Conservation (phyloP, 345 rosid genomes). For the Kandelia obovata region DNA sequence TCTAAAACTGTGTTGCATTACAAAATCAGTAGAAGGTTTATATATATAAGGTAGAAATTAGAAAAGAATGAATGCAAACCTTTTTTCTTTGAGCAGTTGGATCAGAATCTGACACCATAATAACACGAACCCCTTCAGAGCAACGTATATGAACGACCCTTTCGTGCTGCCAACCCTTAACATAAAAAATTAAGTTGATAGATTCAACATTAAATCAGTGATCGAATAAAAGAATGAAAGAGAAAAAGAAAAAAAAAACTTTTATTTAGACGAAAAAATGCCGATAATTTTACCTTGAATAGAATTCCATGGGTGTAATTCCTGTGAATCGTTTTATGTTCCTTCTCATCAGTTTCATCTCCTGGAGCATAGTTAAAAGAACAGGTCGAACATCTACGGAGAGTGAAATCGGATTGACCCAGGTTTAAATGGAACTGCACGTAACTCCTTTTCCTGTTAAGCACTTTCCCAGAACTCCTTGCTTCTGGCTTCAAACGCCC, state of each 20-base stretch:
- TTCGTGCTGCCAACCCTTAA: conserved; percentile 65
- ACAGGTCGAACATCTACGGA: conserved; percentile 53
- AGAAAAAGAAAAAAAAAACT: background rate
- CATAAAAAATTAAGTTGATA: background rate
- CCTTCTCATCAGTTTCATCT: conserved; percentile 70
- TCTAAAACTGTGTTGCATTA: background rate
- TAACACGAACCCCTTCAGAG: conserved; percentile 37
- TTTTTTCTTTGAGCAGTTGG: conserved; percentile 57
- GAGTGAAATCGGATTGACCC: conserved; percentile 86
- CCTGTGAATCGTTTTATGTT: conserved; percentile 59
- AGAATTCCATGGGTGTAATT: conserved; percentile 59
- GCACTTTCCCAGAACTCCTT: conserved; percentile 20
- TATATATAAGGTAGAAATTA: too few species aligned
- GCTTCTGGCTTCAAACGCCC: conserved; percentile 16
- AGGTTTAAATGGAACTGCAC: conserved; percentile 76
- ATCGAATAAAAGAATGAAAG: background rate
- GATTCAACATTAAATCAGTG: too few species aligned
- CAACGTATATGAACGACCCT: conserved; percentile 41
- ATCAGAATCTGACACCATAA: conserved; percentile 53
- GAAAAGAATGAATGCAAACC: conserved; percentile 34
- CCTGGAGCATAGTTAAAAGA: conserved; percentile 70
- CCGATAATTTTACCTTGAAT: conserved; percentile 50
- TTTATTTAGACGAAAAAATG: background rate
- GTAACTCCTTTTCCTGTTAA: conserved; percentile 73
- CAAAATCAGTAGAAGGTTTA: background rate